Base-by-base conservation (phyloP, 495 filamentous ascomycete genomes). In the Daldinia concentrica region DNA sequence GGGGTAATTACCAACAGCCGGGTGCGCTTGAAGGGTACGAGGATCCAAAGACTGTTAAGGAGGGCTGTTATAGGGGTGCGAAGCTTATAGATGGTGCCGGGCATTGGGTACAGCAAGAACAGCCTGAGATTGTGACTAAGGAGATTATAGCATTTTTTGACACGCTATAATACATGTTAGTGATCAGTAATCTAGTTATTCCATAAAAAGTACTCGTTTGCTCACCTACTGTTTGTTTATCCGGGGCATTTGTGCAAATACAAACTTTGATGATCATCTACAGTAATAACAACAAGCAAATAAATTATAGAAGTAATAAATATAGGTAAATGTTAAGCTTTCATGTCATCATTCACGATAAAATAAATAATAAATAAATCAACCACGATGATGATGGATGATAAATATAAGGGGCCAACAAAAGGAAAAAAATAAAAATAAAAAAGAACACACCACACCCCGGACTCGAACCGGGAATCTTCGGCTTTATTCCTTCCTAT, bases 101-200 rank as follows among this genome's bases (percentile, higher is more conserved):
- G 15, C 89, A 91, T 80, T 91, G 89, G 89, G 83, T 89, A 19
- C 87, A 89, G 67, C 89, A 92, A 76, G 90, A 91, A 77, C 77
- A 86, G 73, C 86, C 88, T 2, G 82, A 87, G 67, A 82, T 76
- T 68, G 87, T 89, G 41, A 76, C 81, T 11, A 75, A 82, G 61
- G 84, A 82, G 45, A 79, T 90, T 29, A 68, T 86, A 59, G 77
- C 78, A 26, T 84, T 89, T 59, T 73, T 86, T 57, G 43, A 60
- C 8, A 76, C 69, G 3, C 51, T 75, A 27, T 73, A 34, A 63
- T 65, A 36, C n/a, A n/a, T n/a, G 12, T 22, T 37, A 17, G 22
- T 2, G 12, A 3, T n/a, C 41, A n/a, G 22, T 29, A 6, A n/a
- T 24, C 19, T 45, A n/a, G n/a, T n/a, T n/a, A 37, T 37, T 19